These are phyloP conservation scores for Neocucurbitaria cava DNA, from an alignment of 2,329 filamentous ascomycete genomes.

Conservation along the genomic window DNA sequence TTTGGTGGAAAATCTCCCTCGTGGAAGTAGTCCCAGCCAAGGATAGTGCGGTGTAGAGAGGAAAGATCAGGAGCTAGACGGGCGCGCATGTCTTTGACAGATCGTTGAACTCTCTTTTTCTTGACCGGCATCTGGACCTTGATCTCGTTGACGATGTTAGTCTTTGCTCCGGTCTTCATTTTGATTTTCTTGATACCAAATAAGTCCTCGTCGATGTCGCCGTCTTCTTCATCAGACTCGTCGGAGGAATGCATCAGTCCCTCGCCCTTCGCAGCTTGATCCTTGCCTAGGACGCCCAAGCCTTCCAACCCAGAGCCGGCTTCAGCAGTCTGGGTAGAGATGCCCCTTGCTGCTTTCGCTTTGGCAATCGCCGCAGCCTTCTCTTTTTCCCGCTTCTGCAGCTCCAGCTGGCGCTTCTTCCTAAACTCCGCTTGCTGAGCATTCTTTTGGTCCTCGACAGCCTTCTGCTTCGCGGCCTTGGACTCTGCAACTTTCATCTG, in stretches of 20 bases:
- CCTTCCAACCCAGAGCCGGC: slow-evolving; percentile 80
- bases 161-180: slow-evolving; percentile 46
- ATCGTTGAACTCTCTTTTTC: slow-evolving; percentile 80
- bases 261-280: slow-evolving; percentile 74
- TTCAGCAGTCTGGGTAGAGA: slow-evolving; percentile 65
- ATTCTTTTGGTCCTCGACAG: slow-evolving; percentile 32
- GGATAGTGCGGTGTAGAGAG: slow-evolving; percentile 80
- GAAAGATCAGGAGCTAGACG: slow-evolving; percentile 89
- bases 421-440: slow-evolving; percentile 63
- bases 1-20: slow-evolving; percentile 83
- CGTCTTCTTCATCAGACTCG: slow-evolving; percentile 64
- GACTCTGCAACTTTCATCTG: slow-evolving; percentile 28
- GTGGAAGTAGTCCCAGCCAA: slow-evolving; percentile 96
- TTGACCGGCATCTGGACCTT: slow-evolving; percentile 73
- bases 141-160: slow-evolving; percentile 47
- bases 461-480: slow-evolving; percentile 34
- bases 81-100: slow-evolving; percentile 91
- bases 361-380: slow-evolving; percentile 75
- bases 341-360: slow-evolving; percentile 65
- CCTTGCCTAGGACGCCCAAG: slow-evolving; percentile 77
- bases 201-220: slow-evolving; percentile 70
- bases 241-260: slow-evolving; percentile 92
- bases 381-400: slow-evolving; percentile 75
- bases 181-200: slow-evolving; percentile 64
- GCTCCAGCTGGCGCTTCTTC: slow-evolving; percentile 75